Base-by-base conservation (phyloP, 1,139 yeast species). In the Yamadazyma pseudoaaseri region DNA sequence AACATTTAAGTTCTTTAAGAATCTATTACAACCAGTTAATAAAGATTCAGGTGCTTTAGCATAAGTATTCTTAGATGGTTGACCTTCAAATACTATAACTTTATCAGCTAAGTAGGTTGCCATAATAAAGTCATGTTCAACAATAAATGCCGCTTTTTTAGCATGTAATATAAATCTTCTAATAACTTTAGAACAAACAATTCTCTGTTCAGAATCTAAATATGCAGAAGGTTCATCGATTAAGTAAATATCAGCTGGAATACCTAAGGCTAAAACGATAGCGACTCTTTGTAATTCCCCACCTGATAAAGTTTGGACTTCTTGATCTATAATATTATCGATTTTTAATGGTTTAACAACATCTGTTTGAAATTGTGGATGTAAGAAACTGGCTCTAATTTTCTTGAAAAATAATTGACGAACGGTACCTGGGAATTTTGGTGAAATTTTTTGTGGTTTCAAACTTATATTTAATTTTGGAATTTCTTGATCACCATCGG, bases 211-310 rank as follows among this genome's bases (percentile, higher is more conserved):
- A 39, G 97, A 90, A 70, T 92, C 98, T 62, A 92, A 79, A 68
- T 92, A 92, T 25, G 98, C 99, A 40, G 97, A 87, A 32, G 98
- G 98, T 68, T 92, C 98, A 67, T 92, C 98, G 52, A 92, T 92
- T 60, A 92, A 79, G 62, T 92, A 92, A 49, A 92, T 85, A 60
- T 92, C 98, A 18, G 98, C 98, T 22, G 89, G 89, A 36, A 84
- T 71, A 77, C 98, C 98, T 43, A 94, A 75, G 6, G 97, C 82
- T 60, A 92, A 76, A 26, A 89, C 95, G 65, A 92, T 92, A 45
- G 98, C 99, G 42, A 94, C 98, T 75, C 99, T 85, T 73, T 92
- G 98, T 71, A 92, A 77, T 71, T 92, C 99, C 80, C 98, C 98
- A 73, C 98, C 99, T 35, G 97, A 90, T 64, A 92, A 73, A 50